phyloP scores from a whole-genome alignment of 1,139 yeast genomes.

The Yamadazyma dushanensis region DNA sequence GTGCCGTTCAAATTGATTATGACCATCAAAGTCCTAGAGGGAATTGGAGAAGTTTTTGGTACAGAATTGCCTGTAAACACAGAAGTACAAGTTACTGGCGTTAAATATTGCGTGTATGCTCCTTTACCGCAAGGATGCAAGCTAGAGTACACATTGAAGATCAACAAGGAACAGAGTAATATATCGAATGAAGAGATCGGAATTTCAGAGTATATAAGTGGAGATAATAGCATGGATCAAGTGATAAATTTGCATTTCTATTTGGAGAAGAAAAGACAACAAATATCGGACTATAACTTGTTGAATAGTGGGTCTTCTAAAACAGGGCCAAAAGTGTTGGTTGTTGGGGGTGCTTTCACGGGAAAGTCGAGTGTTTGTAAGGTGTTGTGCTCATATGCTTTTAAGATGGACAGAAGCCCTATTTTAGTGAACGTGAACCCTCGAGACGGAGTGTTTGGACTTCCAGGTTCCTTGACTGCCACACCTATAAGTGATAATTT shows the following conservation, averaged over 20 bases:
- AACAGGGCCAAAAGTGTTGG: constrained; percentile 66
- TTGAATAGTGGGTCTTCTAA: constrained; percentile 15
- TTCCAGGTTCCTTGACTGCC: constrained; percentile 87
- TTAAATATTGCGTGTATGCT: constrained; percentile 57
- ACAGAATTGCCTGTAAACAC: constrained; percentile 81
- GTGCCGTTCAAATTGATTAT: constrained; percentile 59
- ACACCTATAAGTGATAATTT: constrained; percentile 79
- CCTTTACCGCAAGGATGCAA: constrained; percentile 56
- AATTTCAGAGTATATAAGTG: constrained; percentile 62
- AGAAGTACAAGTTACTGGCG: constrained; percentile 60
- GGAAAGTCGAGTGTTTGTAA: constrained; percentile 83
- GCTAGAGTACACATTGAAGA: constrained; percentile 49
- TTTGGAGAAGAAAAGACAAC: constrained; percentile 60
- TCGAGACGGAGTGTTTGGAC: constrained; percentile 68
- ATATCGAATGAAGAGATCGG: constrained; percentile 32
- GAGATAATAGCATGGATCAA: constrained; percentile 66
- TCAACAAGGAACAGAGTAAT: constrained; percentile 40
- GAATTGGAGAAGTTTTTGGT: constrained; percentile 89
- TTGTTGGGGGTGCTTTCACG: constrained; percentile 68
- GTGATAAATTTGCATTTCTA: constrained; percentile 75
- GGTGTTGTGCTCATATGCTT: constrained; percentile 72
- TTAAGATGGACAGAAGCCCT: constrained; percentile 64
- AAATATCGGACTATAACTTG: constrained; percentile 26
- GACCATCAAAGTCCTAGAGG: constrained; percentile 57
- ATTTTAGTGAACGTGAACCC: constrained; percentile 84